Evolutionary conservation across 1,284 basidiomycete genomes (phyloP), one percentile per base, ranked within the genome.

Genomic region (Pseudozyma thailandica): DNA sequence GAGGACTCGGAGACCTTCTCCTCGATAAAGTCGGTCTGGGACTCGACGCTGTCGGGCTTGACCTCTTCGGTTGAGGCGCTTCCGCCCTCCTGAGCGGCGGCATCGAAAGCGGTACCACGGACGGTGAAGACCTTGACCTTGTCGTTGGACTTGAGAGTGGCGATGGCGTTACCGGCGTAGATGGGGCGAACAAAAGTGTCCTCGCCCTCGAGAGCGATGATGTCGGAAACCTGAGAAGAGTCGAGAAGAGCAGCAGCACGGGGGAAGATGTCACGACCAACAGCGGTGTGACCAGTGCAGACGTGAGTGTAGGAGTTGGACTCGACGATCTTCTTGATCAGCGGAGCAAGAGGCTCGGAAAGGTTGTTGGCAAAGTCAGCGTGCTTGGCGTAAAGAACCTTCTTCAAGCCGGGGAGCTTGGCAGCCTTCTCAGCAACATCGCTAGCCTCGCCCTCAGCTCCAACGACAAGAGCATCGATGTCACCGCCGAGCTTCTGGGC

Each of bases 111-210:
- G 3, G 95, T 97, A n/a, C 91, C 89, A 66, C 96, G 90, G 39
- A 98, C 92, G 26, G 96, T 98, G 85, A 98, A 92, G 82, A 99
- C 89, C 84, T 97, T 98, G 86, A 95, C 85, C 48, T 88, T 87
- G 82, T 94, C 86, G 1, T 89, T 86, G 5, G 92, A 92, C 74
- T 90, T 90, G 75, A 99, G 90, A 44, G 94, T 97, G 30, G 94
- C 88, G 70, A 98, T 93, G 45, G 96, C 96, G 83, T 98, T 98
- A 48, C 96, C 96, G 48, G 96, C 96, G 81, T 99, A 99, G 83
- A 98, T 96, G 43, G 93, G 94, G 43, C 95, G 91, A 9, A 91
- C 89, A 84, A 96, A 98, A 88, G 82, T 88, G 81, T 90, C 89
- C 48, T 89, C 89, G 2, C 86, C 78, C 79, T 96, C 90, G 78